These are phyloP conservation scores for Ogataea siamensis DNA, from an alignment of 805 yeast genomes.

Conservation along the genomic window DNA sequence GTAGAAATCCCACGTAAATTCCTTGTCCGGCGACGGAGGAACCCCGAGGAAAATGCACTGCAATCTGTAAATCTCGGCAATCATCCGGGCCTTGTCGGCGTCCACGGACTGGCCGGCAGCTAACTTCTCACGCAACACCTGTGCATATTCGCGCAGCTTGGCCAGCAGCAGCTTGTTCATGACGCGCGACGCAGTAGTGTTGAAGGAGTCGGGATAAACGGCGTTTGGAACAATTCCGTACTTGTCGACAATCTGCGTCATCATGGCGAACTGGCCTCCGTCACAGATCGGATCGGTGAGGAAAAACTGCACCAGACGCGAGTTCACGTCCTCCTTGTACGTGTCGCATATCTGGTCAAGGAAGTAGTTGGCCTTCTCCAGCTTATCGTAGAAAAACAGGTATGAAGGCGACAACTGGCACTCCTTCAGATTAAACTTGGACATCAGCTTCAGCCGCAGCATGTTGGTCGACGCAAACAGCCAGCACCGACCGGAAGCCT, in stretches of 20 bases:
- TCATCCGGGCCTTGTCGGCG: slow-evolving; percentile 38
- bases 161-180: slow-evolving; percentile 65
- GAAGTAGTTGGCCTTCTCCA: slow-evolving; percentile 81
- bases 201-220: slow-evolving; percentile 64
- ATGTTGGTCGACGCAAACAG: slow-evolving; percentile 80
- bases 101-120: slow-evolving; percentile 42
- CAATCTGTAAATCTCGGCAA: slow-evolving; percentile 62
- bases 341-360: slow-evolving; percentile 75
- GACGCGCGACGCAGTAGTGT: slow-evolving; percentile 47
- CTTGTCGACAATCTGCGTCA: slow-evolving; percentile 70
- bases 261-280: slow-evolving; percentile 90
- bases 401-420: slow-evolving; percentile 78
- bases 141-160: slow-evolving; percentile 76
- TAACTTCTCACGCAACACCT: slow-evolving; percentile 52
- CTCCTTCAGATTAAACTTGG: slow-evolving; percentile 59
- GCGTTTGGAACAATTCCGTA: slow-evolving; percentile 80
- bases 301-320: slow-evolving; percentile 66
- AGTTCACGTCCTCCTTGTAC: slow-evolving; percentile 60
- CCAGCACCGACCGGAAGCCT: slow-evolving; percentile 83
- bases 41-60: slow-evolving; percentile 69
- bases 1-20: slow-evolving; percentile 69
- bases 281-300: slow-evolving; percentile 68
- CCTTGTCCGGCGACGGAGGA: slow-evolving; percentile 72
- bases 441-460: slow-evolving; percentile 60
- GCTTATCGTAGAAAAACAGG: slow-evolving; percentile 79